Percentiles rank a stretch among this genome's conserved stretches.
phyloP scores from a whole-genome alignment of 306 rosid species.

The Senna siamea region DNA sequence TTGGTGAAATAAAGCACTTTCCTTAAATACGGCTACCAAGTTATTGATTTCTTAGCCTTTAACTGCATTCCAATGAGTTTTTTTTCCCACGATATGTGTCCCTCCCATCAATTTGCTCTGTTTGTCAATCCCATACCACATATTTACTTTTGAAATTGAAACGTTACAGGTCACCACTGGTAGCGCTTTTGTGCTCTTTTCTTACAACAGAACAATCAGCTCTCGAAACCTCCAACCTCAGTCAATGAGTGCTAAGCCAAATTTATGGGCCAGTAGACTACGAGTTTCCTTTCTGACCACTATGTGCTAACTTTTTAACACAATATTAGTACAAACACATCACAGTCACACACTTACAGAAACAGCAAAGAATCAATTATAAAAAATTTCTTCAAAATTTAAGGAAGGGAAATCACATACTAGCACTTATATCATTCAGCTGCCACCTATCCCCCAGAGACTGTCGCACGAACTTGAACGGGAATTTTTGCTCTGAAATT shows the following conservation, averaged over 20 bases:
- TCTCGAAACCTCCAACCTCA: background rate
- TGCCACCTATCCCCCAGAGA: conserved; percentile 77
- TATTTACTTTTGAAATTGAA: background rate
- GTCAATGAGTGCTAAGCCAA: background rate
- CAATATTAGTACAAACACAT: background rate
- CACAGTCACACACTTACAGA: too few relatives aligned
- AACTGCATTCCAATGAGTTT: background rate
- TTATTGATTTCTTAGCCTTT: background rate
- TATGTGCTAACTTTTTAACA: background rate
- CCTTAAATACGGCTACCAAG: too few relatives aligned
- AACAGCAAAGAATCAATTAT: background rate
- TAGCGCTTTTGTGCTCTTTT: background rate
- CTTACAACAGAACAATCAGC: background rate
- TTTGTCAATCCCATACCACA: background rate
- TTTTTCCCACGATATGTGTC: background rate
- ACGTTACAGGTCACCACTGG: background rate
- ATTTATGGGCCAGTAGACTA: background rate
- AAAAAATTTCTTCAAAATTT: background rate
- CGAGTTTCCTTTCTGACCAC: background rate
- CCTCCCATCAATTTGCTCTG: background rate
- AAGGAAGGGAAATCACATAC: conserved; percentile 42
- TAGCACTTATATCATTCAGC: conserved; percentile 63
- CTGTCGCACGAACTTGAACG: conserved; percentile 58
- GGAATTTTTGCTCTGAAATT: conserved; percentile 49
- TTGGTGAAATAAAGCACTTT: too few relatives aligned